Evolutionary conservation across 306 rosid genomes (phyloP), one percentile per base, ranked within the genome.

Genomic region (Vicia villosa): DNA sequence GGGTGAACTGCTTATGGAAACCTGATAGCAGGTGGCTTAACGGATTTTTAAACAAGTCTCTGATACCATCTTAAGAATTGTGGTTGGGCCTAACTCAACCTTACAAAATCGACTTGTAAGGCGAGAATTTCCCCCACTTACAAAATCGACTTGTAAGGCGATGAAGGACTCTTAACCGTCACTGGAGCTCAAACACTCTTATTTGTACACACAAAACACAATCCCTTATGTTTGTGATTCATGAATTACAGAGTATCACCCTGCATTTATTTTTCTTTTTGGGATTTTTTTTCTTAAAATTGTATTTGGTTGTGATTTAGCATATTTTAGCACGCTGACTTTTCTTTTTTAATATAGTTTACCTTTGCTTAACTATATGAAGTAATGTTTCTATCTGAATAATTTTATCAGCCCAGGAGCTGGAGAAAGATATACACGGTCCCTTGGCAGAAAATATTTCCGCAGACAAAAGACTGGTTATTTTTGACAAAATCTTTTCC

Each of bases 401-500:
- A 73, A 71, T 43, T 69, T 80, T 66, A 82, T 81, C 97, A 94
- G 99, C 97, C 79, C 96, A 89, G 79, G 99, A 94, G 69, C 83
- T 94, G 86, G 99, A 94, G 81, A 91, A 87, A 83, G 97, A 94
- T 64, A 43, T 88, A 81, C 87, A 80, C 47, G 89, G 90, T 68
- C 80, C 92, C 62, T 74, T 50, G 49, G 85, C 91, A 57, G 96
- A 84, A 73, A 87, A 96, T 62, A 85, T 87, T 57, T 79, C 95
- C 34, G 83, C 91, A 45, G 97, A 94, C 80, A 94, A 91, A 79
- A 81, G 79, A 70, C 86, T 94, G 32, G 80, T 80, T 61, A 83
- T 85, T 63, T 94, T 87, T 84, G 99, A 94, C 88, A 94, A 94
- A 83, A 79, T 94, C 32, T 94, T 91, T 79, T 77, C 97, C 14